Percentiles rank a stretch among this genome's conserved stretches.
Conservation (phyloP, 2,329 filamentous ascomycete species). For the Xylariaceae sp. region DNA sequence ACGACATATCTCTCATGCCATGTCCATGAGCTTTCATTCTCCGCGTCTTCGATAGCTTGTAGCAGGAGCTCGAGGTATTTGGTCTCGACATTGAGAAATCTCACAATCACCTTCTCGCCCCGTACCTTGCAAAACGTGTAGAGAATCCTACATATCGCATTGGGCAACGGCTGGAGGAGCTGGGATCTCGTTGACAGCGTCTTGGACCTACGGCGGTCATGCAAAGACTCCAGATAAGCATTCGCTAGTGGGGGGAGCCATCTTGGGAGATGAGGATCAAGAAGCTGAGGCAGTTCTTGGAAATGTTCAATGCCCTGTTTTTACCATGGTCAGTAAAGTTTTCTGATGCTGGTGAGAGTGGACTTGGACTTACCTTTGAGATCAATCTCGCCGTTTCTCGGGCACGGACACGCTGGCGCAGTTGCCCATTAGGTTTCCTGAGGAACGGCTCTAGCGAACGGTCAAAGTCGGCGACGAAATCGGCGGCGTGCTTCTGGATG, state of each 20-base stretch:
- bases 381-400: constrained; percentile 45
- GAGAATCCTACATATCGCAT: constrained; percentile 71
- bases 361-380: constrained; percentile 34
- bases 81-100: constrained; percentile 87
- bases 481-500: constrained; percentile 54
- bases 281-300: constrained; percentile 88
- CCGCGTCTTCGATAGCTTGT: constrained; percentile 61
- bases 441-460: constrained; percentile 47
- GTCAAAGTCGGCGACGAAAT: constrained; percentile 55
- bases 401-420: constrained; percentile 46
- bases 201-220: constrained; percentile 39
- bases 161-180: constrained; percentile 52
- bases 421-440: constrained; percentile 43
- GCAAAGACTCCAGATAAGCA: constrained; percentile 66
- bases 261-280: constrained; percentile 74
- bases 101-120: constrained; percentile 85
- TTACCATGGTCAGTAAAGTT: neutral
- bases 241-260: constrained; percentile 71
- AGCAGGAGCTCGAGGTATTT: constrained; percentile 77
- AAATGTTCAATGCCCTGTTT: constrained; percentile 69
- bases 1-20: constrained; percentile 91
- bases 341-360: neutral
- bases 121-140: constrained; percentile 94
- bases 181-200: constrained; percentile 33
- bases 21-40: constrained; percentile 43